Percentiles rank a stretch among this genome's conserved stretches.
Evolutionary conservation across 2,329 filamentous ascomycete species (phyloP).

Genomic region (Colletotrichum truncatum): DNA sequence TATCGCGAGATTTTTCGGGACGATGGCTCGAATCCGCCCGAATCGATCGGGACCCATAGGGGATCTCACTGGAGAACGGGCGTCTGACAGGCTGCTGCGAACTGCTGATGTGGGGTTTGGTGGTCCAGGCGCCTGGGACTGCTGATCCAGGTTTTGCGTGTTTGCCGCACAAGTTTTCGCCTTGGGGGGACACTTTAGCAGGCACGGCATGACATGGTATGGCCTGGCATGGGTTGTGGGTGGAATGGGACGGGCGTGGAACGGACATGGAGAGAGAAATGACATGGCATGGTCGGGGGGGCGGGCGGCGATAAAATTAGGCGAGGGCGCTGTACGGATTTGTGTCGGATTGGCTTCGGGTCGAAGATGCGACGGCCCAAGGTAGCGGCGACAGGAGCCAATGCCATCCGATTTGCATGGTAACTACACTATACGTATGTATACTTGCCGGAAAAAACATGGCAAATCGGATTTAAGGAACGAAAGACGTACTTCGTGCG

Average conservation of each 20-base stretch:
- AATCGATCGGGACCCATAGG: constrained; percentile 18
- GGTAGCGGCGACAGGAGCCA: not conserved
- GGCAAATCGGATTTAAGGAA: constrained; percentile 4
- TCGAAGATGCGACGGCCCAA: not conserved
- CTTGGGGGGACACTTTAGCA: not conserved
- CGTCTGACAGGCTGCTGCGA: constrained; percentile 14
- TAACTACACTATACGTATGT: not conserved
- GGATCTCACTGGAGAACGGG: not conserved
- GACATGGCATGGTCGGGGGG: not conserved
- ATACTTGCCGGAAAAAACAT: not conserved
- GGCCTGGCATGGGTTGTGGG: not conserved
- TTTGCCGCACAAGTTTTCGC: constrained; percentile 1
- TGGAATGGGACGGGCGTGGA: not conserved
- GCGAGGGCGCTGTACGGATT: constrained; percentile 7
- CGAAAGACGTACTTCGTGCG: not conserved
- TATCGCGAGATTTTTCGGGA: constrained; percentile 30
- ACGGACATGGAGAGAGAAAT: not conserved
- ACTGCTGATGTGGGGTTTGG: constrained; percentile 5
- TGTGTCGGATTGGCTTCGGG: not conserved
- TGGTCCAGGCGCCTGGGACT: constrained; percentile 22
- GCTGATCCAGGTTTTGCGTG: not conserved
- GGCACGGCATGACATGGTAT: not conserved
- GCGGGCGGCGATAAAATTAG: constrained; percentile 14
- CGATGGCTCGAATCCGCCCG: constrained; percentile 24
- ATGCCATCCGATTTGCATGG: not conserved